Base-by-base conservation (phyloP, 169 alveolate species). In the Theileria equi region DNA sequence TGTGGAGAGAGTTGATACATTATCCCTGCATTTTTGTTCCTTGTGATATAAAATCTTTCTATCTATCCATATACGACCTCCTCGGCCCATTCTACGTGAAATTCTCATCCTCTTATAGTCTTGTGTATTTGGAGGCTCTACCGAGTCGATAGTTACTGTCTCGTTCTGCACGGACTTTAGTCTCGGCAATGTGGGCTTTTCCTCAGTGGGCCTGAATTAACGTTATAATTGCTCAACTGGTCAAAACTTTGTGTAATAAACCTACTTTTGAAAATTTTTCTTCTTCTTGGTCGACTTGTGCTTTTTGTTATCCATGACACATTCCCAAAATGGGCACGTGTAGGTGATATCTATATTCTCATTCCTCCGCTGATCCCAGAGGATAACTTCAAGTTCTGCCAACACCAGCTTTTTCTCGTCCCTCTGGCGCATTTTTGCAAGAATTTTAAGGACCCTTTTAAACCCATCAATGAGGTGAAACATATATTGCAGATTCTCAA, bases 261-360 rank as follows among this genome's bases (percentile, higher is more conserved):
- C 5, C 23, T 54, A 54, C 65, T 36, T 54, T 11, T 45, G 38
- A 38, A 16, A 36, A 49, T 45, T 2, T 3, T 68, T 64, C 26
- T 26, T 26, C 60, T 62, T 77, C 23, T 48, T 63, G 25, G 53
- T 21, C 17, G 66, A 50, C 3, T 61, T 53, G 19, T 74, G 68
- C 25, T 77, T 77, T 49, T 88, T 90, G 54, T 81, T 79, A 66
- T 90, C 90, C 41, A 70, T 60, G 11, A 90, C 86, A 44, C 90
- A 84, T 36, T 87, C 77, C 94, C 94, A 90, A 63, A 81, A 66
- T 5, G 94, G 94, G 36, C 90, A 90, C 21, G 87, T 84, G 63
- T 90, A 90, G 13, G 84, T 88, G 13, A 82, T 81, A 59, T 90
- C 94, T 16, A 68, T 67, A 13, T 80, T 65, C 59, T 90, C 94